Base-by-base conservation (phyloP, 1,284 basidiomycete genomes). In the Cryptococcus jaspeensis region DNA sequence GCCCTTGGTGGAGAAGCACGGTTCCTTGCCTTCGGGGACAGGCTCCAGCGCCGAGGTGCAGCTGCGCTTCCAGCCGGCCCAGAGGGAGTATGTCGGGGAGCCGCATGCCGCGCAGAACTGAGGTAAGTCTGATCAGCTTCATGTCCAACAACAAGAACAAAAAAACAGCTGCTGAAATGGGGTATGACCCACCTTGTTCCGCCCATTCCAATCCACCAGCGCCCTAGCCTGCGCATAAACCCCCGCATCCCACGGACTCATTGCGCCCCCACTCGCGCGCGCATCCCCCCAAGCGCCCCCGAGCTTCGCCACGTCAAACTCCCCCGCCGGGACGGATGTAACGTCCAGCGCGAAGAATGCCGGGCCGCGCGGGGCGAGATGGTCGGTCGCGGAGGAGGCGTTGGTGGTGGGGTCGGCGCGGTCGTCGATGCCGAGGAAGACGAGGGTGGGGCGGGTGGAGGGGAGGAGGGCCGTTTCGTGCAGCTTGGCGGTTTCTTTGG, bases 41-140 rank as follows among this genome's bases (percentile, higher is more conserved):
- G 65, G 63, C 8, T 67, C 49, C 16, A 75, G 74, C 11, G 90
- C 78, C 0, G 88, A 84, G 2, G 83, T 79, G 73, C 95, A 99
- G 7, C 84, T 82, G 4, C 93, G 79, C 78, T 99, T 99, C 92
- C 93, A 98, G 0, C 95, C 95, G 5, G 86, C 92, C 93, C 94
- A 98, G 61, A 92, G 82, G 0, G 90, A 89, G 72, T 93, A 91
- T 1, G 87, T 85, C 3, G 82, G 82, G 0, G 87, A 84, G 1
- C 92, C 91, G 74, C 95, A 98, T 0, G 84, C 87, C 1, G 93
- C 84, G 72, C 95, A 99, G 78, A 89, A 96, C 87, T 90, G 66
- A 36, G 28, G 20, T 57, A 22, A 54, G 20, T 64, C 60, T 41
- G 20, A 38, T 46, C 43, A 53, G 23, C 42, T 35, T 54, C 23